phyloP scores from a whole-genome alignment of 2,329 filamentous ascomycete genomes.

The Parasarocladium wereldwijsianum region DNA sequence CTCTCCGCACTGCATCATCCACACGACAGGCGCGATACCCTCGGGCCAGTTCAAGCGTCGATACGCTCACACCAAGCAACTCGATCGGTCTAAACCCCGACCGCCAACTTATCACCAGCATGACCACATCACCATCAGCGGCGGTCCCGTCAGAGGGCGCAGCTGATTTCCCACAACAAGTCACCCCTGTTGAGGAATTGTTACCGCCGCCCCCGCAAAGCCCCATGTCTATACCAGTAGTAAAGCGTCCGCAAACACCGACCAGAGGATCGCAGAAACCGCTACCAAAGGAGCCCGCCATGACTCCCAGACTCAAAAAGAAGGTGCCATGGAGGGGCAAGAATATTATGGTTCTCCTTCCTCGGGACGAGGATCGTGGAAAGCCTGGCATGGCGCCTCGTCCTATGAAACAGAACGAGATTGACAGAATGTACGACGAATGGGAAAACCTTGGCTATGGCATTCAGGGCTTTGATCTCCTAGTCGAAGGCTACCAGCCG shows the following conservation, averaged over 20 bases:
- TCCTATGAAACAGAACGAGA: constrained; percentile 40
- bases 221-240: constrained; percentile 10
- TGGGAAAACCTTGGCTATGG: constrained; percentile 60
- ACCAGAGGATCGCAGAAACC: constrained; percentile 19
- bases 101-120: constrained; percentile 13
- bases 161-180: constrained; percentile 13
- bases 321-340: constrained; percentile 65
- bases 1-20: constrained; percentile 11
- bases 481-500: constrained; percentile 25
- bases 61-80: constrained; percentile 32
- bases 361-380: constrained; percentile 52
- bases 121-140: constrained; percentile 17
- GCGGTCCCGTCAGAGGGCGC: constrained; percentile 13
- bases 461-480: constrained; percentile 52
- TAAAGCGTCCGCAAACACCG: constrained; percentile 18
- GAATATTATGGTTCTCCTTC: constrained; percentile 56
- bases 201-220: constrained; percentile 13
- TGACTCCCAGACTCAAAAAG: constrained; percentile 48
- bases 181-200: constrained; percentile 12
- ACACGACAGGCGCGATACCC: constrained; percentile 21
- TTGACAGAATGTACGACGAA: constrained; percentile 44
- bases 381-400: constrained; percentile 35
- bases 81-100: constrained; percentile 12
- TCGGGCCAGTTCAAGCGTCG: constrained; percentile 36
- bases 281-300: constrained; percentile 22